Evolutionary conservation across 1,284 basidiomycete genomes (phyloP), one percentile per base, ranked within the genome.

Genomic region (Ganoderma resinaceum): DNA sequence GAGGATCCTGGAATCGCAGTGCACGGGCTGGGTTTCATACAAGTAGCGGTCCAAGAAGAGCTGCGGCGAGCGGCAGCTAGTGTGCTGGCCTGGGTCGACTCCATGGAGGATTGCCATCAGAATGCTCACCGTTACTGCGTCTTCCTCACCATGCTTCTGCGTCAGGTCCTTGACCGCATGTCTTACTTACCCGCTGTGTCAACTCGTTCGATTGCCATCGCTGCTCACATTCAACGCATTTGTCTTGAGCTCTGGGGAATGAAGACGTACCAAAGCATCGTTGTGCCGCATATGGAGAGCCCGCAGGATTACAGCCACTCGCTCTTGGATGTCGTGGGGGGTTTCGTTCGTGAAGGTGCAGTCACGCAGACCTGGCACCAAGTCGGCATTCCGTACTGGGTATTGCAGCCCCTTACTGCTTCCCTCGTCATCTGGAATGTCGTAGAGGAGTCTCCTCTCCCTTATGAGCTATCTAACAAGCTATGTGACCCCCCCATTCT

Each of bases 211-310:
- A 63, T 67, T 31, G 55, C 55, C 8, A 43, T 63, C 12, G 66
- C 61, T 2, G 66, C 66, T 7, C 66, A 67, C 29, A 40, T 67
- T 11, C 66, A 67, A 38, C 43, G 62, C 5, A 6, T 61, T 3
- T 29, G 18, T 11, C 37, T 67, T 2, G 62, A 67, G 57, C 33
- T 67, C 6, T 29, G 14, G 12, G 62, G 66, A 9, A 23, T 67
- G n/a, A 58, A 40, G 20, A 67, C 43, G 0, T 63, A 60, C 46
- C 6, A 42, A 18, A 16, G 38, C 0, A 26, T 63, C 16, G 58
- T 67, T 0, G 42, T 53, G 0, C 43, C 55, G 1, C 53, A 43
- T 4, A 18, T 61, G 55, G 26, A 52, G 23, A 29, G 29, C 14
- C 6, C 5, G 1, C 7, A 31, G 2, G 43, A 63, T 23, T 42